Base-by-base conservation (phyloP, 805 yeast species). In the Cyberlindnera lachancei region DNA sequence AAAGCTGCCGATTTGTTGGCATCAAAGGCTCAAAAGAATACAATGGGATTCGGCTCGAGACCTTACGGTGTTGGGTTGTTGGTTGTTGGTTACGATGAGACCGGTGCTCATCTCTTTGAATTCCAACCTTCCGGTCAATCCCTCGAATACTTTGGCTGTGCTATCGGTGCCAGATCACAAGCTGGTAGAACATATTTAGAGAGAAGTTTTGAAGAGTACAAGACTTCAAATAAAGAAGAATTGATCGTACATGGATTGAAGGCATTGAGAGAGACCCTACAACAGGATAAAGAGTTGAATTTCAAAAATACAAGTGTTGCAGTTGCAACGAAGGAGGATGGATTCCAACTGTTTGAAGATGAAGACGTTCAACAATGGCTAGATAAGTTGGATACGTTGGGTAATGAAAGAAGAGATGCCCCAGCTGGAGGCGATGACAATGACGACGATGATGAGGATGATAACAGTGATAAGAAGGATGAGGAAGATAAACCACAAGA, bases 131-230 rank as follows among this genome's bases (percentile, higher is more conserved):
- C 94, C 7, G 99, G 99, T 3, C 79, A 90, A 17, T 92, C 82
- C 15, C 66, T 87, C 49, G 97, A 92, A 59, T 83, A 88, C 55
- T 75, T 72, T 46, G 97, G 95, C 22, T 79, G 96, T 10, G 95
- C 98, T 23, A 86, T 92, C 52, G 99, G 99, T 29, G 97, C 99
- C 8, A 75, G 99, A 55, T 90, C 97, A 3, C 99, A 92, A 62
- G 97, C 97, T 31, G 96, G 96, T 12, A 77, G 94, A 64, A 92
- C 99, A 3, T 92, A 86, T 48, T 64, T 92, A 54, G 99, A 92
- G 61, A 78, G 95, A 54, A 79, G 80, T 45, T 68, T 79, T 53
- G 86, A 83, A 23, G 64, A 66, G 19, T 83, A 85, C 45, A 68
- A 70, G 34, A 63, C 76, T 7, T 63, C 72, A 10, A 63, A 70